Conservation (phyloP, 768 basidiomycete genomes). For the Panus rudis region DNA sequence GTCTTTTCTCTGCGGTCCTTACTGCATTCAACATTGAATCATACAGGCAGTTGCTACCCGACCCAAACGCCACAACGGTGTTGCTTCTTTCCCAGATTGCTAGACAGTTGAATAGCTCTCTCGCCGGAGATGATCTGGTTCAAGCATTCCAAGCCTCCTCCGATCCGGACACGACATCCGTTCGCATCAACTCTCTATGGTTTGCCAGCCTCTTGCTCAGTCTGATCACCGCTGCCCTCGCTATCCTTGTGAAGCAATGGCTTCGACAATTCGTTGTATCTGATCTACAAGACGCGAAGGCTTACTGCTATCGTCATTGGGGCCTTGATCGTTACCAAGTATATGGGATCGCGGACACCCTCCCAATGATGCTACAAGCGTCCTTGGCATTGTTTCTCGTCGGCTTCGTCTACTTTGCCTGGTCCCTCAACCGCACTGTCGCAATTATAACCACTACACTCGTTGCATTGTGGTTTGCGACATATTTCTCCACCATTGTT, state of each 20-base stretch:
- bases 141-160: not conserved
- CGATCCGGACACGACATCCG: not conserved
- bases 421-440: not conserved
- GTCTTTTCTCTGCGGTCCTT: not conserved
- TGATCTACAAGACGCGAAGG: no score
- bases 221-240: not conserved
- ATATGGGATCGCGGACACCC: conserved; percentile 1
- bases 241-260: not conserved
- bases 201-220: not conserved
- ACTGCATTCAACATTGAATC: not conserved
- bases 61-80: not conserved
- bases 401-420: conserved; percentile 3
- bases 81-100: not conserved
- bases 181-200: not conserved
- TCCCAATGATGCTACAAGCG: conserved; percentile 1
- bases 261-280: no score
- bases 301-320: conserved; percentile 1
- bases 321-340: conserved; percentile 1
- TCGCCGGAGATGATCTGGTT: not conserved
- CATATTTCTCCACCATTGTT: conserved; percentile 1
- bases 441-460: conserved; percentile 1
- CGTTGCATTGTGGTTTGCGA: not conserved
- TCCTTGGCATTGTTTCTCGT: conserved; percentile 3
- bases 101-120: not conserved
- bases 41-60: not conserved